Conservation (phyloP, 225 moss, liverwort and hornwort species). For the Pseudoscleropodium purum region DNA sequence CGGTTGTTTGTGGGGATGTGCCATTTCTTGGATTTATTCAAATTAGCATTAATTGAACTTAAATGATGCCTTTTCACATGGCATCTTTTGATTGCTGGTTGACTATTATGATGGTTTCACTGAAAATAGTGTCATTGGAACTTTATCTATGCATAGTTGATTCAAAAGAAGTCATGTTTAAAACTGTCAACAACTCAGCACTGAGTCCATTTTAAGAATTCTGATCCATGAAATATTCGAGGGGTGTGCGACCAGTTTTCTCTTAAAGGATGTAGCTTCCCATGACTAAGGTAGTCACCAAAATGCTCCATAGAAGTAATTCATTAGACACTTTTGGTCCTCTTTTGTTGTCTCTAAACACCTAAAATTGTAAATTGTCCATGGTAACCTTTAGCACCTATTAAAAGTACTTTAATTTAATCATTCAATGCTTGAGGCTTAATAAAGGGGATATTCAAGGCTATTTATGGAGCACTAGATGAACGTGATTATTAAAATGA, state of each 20-base stretch:
- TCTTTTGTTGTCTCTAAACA: background rate
- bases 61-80: background rate
- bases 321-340: fast-evolving
- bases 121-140: background rate
- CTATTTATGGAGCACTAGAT: fast-evolving
- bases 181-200: background rate
- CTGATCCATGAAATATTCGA: background rate
- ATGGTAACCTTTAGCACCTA: background rate
- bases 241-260: background rate
- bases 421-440: no score
- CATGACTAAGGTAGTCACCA: background rate
- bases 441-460: no score
- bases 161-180: background rate
- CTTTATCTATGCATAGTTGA: background rate
- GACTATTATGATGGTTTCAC: no score
- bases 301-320: background rate
- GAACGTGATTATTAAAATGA: background rate
- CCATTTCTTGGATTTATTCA: background rate
- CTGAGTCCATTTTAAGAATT: background rate
- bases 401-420: no score
- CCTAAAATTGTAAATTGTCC: no score
- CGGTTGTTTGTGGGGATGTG: background rate
- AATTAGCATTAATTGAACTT: background rate
- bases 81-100: background rate
- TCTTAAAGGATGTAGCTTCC: background rate